Evolutionary conservation across 2,329 filamentous ascomycete species (phyloP).

Genomic region (Nannizziopsis barbatae): DNA sequence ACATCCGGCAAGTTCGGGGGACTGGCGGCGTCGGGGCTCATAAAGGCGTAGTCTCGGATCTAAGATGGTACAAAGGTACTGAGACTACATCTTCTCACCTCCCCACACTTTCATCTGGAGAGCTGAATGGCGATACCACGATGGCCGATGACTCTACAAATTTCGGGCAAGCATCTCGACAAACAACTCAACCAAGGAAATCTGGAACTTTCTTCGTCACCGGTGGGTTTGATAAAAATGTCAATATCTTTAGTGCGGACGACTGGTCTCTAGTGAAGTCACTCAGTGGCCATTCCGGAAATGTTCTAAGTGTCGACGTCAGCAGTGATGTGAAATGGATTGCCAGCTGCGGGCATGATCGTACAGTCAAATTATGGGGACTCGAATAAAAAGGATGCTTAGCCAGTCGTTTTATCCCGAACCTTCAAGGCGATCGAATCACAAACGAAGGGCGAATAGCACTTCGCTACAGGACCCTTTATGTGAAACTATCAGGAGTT

Average conservation of each 20-base stretch:
- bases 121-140: slow-evolving; percentile 40
- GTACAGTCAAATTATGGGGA: slow-evolving; percentile 93
- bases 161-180: slow-evolving; percentile 16
- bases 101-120: slow-evolving; percentile 51
- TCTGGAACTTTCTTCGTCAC: slow-evolving; percentile 85
- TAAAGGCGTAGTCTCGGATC: slow-evolving; percentile 77
- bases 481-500: too few relatives aligned
- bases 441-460: too few relatives aligned
- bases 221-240: slow-evolving; percentile 83
- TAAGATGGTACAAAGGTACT: slow-evolving; percentile 83
- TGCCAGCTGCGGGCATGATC: slow-evolving; percentile 83
- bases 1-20: slow-evolving; percentile 76
- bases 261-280: slow-evolving; percentile 88
- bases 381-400: slow-evolving; percentile 42
- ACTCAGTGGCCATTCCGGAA: slow-evolving; percentile 79
- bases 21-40: slow-evolving; percentile 83
- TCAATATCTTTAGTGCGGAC: slow-evolving; percentile 92
- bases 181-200: slow-evolving; percentile 58
- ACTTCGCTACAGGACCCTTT: too few relatives aligned
- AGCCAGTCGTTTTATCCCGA: neutral
- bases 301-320: slow-evolving; percentile 82
- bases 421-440: too few relatives aligned
- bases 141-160: slow-evolving; percentile 19
- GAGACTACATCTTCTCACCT: slow-evolving; percentile 59
- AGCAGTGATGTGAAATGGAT: slow-evolving; percentile 83